Percentiles rank a stretch among this genome's conserved stretches.
These are phyloP conservation scores for Beta vulgaris DNA, from an alignment of 148 eudicot species.

Conservation along the genomic window DNA sequence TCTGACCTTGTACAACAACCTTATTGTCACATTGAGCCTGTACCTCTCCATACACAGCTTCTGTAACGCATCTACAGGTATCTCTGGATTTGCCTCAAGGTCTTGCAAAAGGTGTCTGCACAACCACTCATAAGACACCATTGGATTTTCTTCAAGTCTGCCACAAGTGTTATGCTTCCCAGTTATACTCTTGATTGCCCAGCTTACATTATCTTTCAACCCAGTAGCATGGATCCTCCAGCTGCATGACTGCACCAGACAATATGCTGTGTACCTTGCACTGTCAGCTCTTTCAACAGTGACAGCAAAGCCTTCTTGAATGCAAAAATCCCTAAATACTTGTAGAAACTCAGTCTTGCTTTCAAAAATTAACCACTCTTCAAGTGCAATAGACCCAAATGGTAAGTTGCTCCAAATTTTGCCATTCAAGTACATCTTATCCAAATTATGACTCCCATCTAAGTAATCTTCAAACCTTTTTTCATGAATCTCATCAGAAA, in stretches of 20 bases:
- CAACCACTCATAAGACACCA: background rate
- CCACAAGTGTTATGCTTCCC: background rate
- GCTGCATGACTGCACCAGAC: background rate
- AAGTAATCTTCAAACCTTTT: too few species aligned
- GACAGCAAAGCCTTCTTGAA: too few species aligned
- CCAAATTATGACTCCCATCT: too few species aligned
- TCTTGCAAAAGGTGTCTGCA: background rate
- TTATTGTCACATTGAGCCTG: background rate
- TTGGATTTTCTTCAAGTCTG: background rate
- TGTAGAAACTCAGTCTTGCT: background rate
- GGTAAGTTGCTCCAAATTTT: too few species aligned
- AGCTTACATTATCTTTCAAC: background rate
- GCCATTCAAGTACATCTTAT: too few species aligned
- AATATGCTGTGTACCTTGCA: background rate
- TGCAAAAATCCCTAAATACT: background rate
- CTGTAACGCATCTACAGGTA: background rate
- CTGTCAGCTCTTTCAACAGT: too few species aligned
- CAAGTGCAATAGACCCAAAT: background rate
- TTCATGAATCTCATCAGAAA: too few species aligned
- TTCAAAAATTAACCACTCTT: background rate
- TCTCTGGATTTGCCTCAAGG: background rate
- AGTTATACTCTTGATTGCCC: background rate
- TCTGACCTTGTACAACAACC: background rate
- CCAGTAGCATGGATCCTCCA: conserved; percentile 1
- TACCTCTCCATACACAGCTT: background rate